Evolutionary conservation across 129 eudicot species (phyloP).

Genomic region (Helianthus annuus): HanXRQr2.0-SUNRISE NC_035439.2:141991229-141991728

Average conservation of each 20-base stretch:
- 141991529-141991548: no score
- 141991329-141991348: conserved; percentile 64
- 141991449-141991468: conserved; percentile 50
- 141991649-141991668: no score
- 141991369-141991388: neutral
- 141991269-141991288: conserved; percentile 67
- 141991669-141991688: no score
- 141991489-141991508: conserved; percentile 33
- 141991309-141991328: conserved; percentile 89
- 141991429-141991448: conserved; percentile 71
- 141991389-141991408: neutral
- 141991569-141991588: no score
- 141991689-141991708: no score
- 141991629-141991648: no score
- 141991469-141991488: conserved; percentile 78
- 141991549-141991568: no score
- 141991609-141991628: no score
- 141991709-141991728: no score
- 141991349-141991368: neutral
- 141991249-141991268: conserved; percentile 79
- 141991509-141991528: neutral
- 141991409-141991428: conserved; percentile 43
- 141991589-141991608: no score
- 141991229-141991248: conserved; percentile 39
- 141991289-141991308: conserved; percentile 85